Percentiles rank a stretch among this genome's conserved stretches.
phyloP scores from a whole-genome alignment of 371 early-diverging fungal species.

The Mucor indicus region DNA sequence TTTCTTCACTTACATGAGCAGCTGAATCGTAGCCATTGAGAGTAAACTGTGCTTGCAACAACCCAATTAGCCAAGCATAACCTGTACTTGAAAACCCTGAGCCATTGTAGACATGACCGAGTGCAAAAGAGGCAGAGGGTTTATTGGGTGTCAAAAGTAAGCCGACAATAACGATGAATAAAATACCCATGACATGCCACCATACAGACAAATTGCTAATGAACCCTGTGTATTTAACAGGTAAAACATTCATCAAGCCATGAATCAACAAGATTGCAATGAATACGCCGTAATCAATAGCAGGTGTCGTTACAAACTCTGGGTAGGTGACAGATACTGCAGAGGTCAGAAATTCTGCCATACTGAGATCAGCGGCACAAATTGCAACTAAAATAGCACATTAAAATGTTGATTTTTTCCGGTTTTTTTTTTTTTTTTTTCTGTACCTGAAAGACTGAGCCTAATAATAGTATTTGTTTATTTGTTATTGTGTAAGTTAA shows the following conservation, averaged over 20 bases:
- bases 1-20: conserved; percentile 71
- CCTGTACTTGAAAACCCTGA: conserved; percentile 26
- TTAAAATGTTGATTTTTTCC: background rate
- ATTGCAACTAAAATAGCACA: conserved; percentile 39
- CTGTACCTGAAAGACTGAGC: conserved; percentile 21
- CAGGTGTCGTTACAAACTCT: conserved; percentile 29
- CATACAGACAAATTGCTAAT: conserved; percentile 44
- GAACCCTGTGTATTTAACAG: conserved; percentile 37
- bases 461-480: background rate
- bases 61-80: conserved; percentile 33
- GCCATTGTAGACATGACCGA: conserved; percentile 31
- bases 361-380: conserved; percentile 51
- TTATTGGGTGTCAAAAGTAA: conserved; percentile 37
- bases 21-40: conserved; percentile 65
- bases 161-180: conserved; percentile 32
- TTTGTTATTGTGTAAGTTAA: background rate
- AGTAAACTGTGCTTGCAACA: conserved; percentile 46
- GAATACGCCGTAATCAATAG: conserved; percentile 38
- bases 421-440: background rate
- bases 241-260: conserved; percentile 46
- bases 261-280: conserved; percentile 39
- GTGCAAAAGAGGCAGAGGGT: conserved; percentile 43
- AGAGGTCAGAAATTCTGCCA: conserved; percentile 51
- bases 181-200: conserved; percentile 40
- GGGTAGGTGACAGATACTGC: conserved; percentile 43